Percentiles rank a stretch among this genome's conserved stretches.
These are phyloP conservation scores for Allomyces macrogynus DNA, from an alignment of 192 early-diverging fungal genomes.

Conservation along the genomic window DNA sequence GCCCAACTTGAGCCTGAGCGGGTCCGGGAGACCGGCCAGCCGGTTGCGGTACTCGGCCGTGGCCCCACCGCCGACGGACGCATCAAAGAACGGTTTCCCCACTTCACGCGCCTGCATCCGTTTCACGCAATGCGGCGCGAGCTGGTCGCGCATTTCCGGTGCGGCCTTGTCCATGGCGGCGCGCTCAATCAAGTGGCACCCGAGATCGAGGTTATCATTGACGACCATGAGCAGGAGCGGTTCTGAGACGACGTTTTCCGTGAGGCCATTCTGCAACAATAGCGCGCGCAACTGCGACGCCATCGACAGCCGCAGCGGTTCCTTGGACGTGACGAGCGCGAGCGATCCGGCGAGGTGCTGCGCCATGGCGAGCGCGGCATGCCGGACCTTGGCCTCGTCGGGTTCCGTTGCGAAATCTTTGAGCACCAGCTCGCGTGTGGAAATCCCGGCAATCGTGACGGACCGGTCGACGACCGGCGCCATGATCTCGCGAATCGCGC, in stretches of 20 bases:
- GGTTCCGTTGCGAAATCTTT: conserved; percentile 94
- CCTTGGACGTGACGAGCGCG: conserved; percentile 79
- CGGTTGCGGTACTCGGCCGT: not conserved
- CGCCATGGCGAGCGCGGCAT: conserved; percentile 87
- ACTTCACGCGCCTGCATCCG: conserved; percentile 71
- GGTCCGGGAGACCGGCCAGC: conserved; percentile 54
- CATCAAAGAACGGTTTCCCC: conserved; percentile 79
- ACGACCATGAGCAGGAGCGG: conserved; percentile 68
- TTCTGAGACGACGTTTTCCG: conserved; percentile 59
- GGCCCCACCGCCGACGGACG: conserved; percentile 35
- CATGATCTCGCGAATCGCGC: conserved; percentile 76
- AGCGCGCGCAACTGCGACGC: conserved; percentile 44
- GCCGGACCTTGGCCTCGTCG: conserved; percentile 81
- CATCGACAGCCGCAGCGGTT: conserved; percentile 75
- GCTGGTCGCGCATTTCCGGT: conserved; percentile 79
- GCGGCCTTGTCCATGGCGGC: conserved; percentile 85
- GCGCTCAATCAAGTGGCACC: conserved; percentile 84
- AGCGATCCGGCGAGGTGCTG: conserved; percentile 72
- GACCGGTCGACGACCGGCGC: conserved; percentile 79
- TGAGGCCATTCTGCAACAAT: conserved; percentile 51
- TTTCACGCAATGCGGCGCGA: conserved; percentile 41
- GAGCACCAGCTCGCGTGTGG: conserved; percentile 72
- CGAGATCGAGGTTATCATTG: conserved; percentile 81
- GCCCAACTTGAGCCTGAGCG: conserved; percentile 60
- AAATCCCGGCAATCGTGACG: conserved; percentile 77